Evolutionary conservation across 176 grass and related monocot species (phyloP).

Genomic region (Oryza officinalis): DNA sequence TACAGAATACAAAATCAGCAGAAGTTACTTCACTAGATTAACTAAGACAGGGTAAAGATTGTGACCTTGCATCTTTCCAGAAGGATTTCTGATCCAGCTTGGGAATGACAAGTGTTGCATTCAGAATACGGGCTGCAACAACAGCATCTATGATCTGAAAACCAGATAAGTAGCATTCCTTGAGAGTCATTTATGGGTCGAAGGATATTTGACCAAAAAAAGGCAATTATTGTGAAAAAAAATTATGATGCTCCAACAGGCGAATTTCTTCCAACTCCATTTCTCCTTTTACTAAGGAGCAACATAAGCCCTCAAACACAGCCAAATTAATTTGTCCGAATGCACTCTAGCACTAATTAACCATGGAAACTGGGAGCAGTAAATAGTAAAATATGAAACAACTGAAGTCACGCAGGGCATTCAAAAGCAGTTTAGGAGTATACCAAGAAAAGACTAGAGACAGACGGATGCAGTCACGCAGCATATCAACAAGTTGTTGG

Average conservation of each 20-base stretch:
- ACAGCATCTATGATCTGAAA: constrained; percentile 98
- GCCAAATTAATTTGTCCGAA: not conserved
- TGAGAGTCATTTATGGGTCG: not conserved
- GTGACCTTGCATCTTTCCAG: constrained; percentile 87
- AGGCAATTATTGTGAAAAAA: not conserved
- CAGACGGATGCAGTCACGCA: constrained; percentile 15
- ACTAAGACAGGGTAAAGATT: constrained; percentile 30
- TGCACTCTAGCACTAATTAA: not conserved
- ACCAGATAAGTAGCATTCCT: constrained; percentile 16
- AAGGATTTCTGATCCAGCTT: constrained; percentile 87
- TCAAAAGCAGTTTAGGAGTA: constrained; percentile 40
- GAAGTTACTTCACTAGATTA: constrained; percentile 1
- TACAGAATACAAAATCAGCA: constrained; percentile 30
- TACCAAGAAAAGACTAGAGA: constrained; percentile 43
- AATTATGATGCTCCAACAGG: not conserved
- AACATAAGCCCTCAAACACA: not conserved
- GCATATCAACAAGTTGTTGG: constrained; percentile 34
- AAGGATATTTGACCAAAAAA: not conserved
- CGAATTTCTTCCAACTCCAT: not conserved
- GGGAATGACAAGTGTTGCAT: constrained; percentile 89
- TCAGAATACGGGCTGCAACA: constrained; percentile 83
- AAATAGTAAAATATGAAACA: constrained; percentile 31
- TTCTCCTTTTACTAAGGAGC: not conserved
- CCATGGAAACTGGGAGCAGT: not conserved
- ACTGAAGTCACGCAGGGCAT: not conserved